Evolutionary conservation across 495 filamentous ascomycete genomes (phyloP).

Genomic region (Trichoderma erinaceum): DNA sequence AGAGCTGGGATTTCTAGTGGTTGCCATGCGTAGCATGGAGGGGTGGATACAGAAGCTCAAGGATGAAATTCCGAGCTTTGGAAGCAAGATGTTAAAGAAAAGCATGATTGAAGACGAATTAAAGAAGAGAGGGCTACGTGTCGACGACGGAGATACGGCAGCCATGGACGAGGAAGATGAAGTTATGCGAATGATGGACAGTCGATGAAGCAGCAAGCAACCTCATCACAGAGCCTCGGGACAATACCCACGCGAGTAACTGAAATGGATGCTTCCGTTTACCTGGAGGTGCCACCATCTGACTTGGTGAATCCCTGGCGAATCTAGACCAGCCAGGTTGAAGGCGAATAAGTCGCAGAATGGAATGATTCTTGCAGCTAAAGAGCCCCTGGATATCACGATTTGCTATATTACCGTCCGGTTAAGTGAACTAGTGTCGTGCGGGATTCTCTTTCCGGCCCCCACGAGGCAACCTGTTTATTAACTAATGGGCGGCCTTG

Average conservation of each 20-base stretch:
- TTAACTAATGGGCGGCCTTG: not conserved
- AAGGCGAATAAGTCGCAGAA: too few relatives aligned
- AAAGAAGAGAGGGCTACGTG: constrained; percentile 34
- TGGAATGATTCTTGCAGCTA: not conserved
- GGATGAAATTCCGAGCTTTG: constrained; percentile 28
- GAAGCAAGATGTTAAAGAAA: constrained; percentile 37
- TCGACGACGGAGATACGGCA: constrained; percentile 25
- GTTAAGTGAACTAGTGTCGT: not conserved
- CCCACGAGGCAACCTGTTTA: not conserved
- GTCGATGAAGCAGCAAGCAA: not conserved
- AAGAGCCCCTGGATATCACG: not conserved
- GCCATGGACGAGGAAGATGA: constrained; percentile 34
- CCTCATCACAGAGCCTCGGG: not conserved
- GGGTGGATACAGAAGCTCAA: constrained; percentile 53
- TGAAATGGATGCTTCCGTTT: not conserved
- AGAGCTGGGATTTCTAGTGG: constrained; percentile 88
- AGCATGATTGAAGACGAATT: constrained; percentile 38
- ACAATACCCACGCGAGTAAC: not conserved
- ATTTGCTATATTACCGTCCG: not conserved
- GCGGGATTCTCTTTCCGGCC: not conserved
- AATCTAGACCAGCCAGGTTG: too few relatives aligned
- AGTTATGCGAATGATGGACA: constrained; percentile 17
- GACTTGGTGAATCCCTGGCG: too few relatives aligned
- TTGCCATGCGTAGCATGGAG: constrained; percentile 75
- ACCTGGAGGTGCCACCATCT: not conserved